Evolutionary conservation across 2,329 filamentous ascomycete genomes (phyloP), one percentile per base, ranked within the genome.

Genomic region (Aspergillus pseudoviridinutans): DNA sequence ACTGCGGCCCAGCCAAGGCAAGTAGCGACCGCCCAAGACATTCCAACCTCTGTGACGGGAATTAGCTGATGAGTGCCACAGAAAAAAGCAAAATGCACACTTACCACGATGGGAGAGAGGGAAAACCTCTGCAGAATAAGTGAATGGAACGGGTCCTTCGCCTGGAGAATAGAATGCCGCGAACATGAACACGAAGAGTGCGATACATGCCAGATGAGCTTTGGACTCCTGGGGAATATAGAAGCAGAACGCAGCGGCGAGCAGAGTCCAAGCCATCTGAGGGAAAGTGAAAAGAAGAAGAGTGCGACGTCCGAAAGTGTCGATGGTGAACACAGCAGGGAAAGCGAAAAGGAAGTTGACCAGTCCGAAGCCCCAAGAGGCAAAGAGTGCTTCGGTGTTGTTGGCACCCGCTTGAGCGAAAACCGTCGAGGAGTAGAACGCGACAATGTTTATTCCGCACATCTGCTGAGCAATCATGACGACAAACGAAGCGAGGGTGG

Each of bases 401-500:
- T 58, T 72, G 38, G 84, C 83, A 4, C 86, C 86, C 2, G 87
- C 82, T 1, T 87, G 71, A 5, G 55, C 54, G 53, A 81, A 80
- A 49, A 81, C 71, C 2, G 85, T 87, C 0, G 85, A 86, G 0
- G 84, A 88, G 73, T 92, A 91, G 71, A 91, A 91, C 0, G 88
- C 86, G 55, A 91, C 88, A 56, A 91, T 88, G 68, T 90, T 90
- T 71, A 89, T 80, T 74, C 82, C 83, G 64, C 86, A 88, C 82
- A 89, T 86, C 71, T 89, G 86, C 71, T 89, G 87, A 0, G 85
- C 86, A 65, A 89, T 86, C 91, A 95, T 95, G 63, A 93, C 89
- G 1, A 86, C 85, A 62, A 87, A 89, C 0, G 90, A 88, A 5
- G 90, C 91, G 29, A 89, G 80, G 3, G 87, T 92, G 2, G 91